phyloP scores from a whole-genome alignment of 495 filamentous ascomycete species.

The Thermothielavioides terrestris region DNA sequence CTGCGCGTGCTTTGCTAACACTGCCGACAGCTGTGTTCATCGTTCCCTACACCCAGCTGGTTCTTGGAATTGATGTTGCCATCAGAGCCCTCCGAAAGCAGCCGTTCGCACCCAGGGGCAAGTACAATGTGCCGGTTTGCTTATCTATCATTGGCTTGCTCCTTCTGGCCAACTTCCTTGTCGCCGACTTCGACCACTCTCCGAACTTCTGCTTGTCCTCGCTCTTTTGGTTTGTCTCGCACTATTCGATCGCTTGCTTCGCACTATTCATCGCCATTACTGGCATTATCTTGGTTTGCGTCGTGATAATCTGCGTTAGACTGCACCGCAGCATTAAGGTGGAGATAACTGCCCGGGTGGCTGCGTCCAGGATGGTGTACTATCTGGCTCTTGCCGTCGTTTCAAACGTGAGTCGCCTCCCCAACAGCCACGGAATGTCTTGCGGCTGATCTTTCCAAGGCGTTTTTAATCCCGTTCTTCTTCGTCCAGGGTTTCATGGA shows the following conservation, averaged over 20 bases:
- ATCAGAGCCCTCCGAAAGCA: conserved; percentile 31
- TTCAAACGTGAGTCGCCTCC: conserved; percentile 30
- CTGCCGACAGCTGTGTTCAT: conserved; percentile 37
- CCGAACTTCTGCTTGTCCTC: conserved; percentile 37
- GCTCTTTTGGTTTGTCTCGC: conserved; percentile 44
- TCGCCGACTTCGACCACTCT: conserved; percentile 34
- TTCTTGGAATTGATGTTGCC: conserved; percentile 37
- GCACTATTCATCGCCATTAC: conserved; percentile 28
- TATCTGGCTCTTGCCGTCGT: conserved; percentile 35
- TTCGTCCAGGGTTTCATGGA: conserved; percentile 28
- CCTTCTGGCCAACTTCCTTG: conserved; percentile 32
- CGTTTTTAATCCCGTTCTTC: conserved; percentile 40
- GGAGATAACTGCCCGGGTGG: conserved; percentile 32
- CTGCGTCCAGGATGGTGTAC: conserved; percentile 42
- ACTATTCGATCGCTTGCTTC: conserved; percentile 35
- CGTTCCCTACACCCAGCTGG: conserved; percentile 39
- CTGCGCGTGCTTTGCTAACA: conserved; percentile 13
- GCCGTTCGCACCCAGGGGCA: conserved; percentile 33
- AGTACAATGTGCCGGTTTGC: conserved; percentile 38
- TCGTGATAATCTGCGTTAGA: conserved; percentile 29
- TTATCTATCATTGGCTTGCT: conserved; percentile 31
- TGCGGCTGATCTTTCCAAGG: conserved; percentile 19
- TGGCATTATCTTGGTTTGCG: conserved; percentile 24
- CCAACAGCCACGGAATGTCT: background rate
- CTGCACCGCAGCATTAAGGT: conserved; percentile 34